Evolutionary conservation across 1,284 basidiomycete genomes (phyloP).

Genomic region (Coniferiporia weirii): DNA sequence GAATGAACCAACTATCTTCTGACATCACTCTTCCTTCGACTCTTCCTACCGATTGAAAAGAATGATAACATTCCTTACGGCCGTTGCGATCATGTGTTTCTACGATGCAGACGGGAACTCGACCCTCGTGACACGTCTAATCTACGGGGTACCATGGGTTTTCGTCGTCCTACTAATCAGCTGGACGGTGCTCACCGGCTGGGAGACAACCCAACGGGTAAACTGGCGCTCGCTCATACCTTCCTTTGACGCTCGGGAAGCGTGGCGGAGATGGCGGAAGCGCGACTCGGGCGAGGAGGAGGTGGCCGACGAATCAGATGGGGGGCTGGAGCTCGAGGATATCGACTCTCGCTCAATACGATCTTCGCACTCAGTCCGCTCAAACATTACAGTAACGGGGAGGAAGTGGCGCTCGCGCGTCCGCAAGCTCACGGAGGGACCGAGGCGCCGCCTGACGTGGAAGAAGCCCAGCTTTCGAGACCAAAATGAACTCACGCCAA

Average conservation of each 20-base stretch:
- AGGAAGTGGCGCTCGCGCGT: not conserved
- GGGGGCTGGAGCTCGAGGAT: not conserved
- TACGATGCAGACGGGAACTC: not conserved
- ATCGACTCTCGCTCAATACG: not conserved
- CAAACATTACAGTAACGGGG: not conserved
- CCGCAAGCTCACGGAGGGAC: not conserved
- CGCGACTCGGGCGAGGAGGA: not conserved
- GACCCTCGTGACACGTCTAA: not conserved
- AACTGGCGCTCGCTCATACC: slow-evolving; percentile 4
- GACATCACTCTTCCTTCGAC: not conserved
- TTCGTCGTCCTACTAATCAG: slow-evolving; percentile 9
- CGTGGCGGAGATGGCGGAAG: not conserved
- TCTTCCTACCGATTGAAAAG: not conserved
- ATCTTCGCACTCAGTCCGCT: not conserved
- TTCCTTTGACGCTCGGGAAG: not conserved
- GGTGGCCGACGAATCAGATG: not conserved
- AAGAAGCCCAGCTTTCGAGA: not conserved
- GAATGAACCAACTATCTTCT: not conserved
- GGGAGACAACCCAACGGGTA: slow-evolving; percentile 7
- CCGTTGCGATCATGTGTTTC: slow-evolving; percentile 14
- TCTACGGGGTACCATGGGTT: slow-evolving; percentile 12
- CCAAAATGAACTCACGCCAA: not conserved
- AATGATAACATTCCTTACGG: slow-evolving; percentile 13
- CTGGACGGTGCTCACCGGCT: slow-evolving; percentile 13
- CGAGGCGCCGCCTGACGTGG: not conserved